A percentile compares a stretch with the other conserved stretches of the same genome.
Conservation (phyloP, 2,329 filamentous ascomycete genomes). For the Diplodia intermedia region DNA sequence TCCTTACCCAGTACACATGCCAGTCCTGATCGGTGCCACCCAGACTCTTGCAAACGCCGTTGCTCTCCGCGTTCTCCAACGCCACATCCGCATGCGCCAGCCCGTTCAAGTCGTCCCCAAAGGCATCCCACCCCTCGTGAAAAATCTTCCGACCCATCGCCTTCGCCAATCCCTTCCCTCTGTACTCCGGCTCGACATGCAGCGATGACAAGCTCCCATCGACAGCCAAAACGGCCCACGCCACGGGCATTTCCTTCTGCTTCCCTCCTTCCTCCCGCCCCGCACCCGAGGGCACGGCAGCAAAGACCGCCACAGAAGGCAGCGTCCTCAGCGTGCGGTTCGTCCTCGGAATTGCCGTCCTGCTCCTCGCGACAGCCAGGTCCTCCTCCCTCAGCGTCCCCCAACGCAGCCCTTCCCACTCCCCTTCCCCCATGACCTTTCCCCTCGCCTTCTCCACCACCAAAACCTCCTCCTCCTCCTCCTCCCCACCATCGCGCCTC, state of each 20-base stretch:
- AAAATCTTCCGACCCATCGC: conserved; percentile 66
- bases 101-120: conserved; percentile 21
- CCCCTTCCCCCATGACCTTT: conserved; percentile 53
- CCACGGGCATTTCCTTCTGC: conserved; percentile 54
- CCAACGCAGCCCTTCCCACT: conserved; percentile 62
- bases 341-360: conserved; percentile 62
- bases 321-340: conserved; percentile 54
- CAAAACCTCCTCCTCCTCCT: conserved; percentile 24
- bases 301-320: conserved; percentile 51
- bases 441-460: too few species aligned
- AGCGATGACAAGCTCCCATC: conserved; percentile 68
- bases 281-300: neutral
- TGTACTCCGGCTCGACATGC: conserved; percentile 66
- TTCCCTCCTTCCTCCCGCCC: conserved; percentile 34
- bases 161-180: conserved; percentile 69
- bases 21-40: conserved; percentile 61
- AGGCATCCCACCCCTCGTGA: conserved; percentile 47
- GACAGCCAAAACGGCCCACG: conserved; percentile 69
- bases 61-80: conserved; percentile 65
- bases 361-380: conserved; percentile 60
- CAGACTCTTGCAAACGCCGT: conserved; percentile 67
- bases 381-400: conserved; percentile 60
- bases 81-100: conserved; percentile 64
- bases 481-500: neutral
- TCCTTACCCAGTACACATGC: conserved; percentile 64